A percentile compares a stretch with the other conserved stretches of the same genome.
phyloP scores from a whole-genome alignment of 2,329 filamentous ascomycete genomes.

The Colletotrichum tamarilloi region DNA sequence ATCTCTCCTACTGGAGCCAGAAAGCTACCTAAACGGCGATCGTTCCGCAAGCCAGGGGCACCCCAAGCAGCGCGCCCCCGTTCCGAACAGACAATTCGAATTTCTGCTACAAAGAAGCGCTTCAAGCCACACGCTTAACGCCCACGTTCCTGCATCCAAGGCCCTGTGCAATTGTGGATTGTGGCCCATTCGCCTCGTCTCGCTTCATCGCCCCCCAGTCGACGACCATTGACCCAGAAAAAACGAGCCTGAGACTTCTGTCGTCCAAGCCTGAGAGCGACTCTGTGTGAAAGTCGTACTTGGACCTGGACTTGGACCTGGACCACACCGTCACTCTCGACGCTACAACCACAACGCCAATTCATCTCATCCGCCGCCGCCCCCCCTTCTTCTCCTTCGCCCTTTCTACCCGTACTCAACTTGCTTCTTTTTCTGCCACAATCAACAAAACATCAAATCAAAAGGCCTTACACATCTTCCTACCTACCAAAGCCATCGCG shows the following conservation, averaged over 20 bases:
- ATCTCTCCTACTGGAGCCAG: neutral
- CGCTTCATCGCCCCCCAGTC: conserved; percentile 11
- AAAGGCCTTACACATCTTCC: conserved; percentile 1
- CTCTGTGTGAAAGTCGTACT: neutral
- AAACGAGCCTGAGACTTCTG: conserved; percentile 24
- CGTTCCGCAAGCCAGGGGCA: conserved; percentile 26
- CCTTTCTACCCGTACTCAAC: conserved; percentile 34
- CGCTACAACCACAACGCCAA: conserved; percentile 9
- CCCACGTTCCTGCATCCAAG: conserved; percentile 2
- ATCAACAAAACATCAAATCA: neutral
- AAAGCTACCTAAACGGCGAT: conserved; percentile 31
- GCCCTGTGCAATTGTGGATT: conserved; percentile 2
- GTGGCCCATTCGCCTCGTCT: conserved; percentile 26
- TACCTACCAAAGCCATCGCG: conserved; percentile 7
- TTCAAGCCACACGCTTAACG: conserved; percentile 26
- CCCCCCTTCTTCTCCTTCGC: conserved; percentile 8
- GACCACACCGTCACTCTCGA: conserved; percentile 16
- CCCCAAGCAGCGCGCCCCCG: conserved; percentile 9
- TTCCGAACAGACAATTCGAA: conserved; percentile 21
- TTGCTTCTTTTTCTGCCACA: conserved; percentile 24
- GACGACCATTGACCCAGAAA: conserved; percentile 2
- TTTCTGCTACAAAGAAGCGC: conserved; percentile 35
- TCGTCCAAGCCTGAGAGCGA: conserved; percentile 11
- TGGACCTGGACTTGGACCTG: neutral
- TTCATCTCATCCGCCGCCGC: conserved; percentile 20